Evolutionary conservation across 2,329 filamentous ascomycete species (phyloP), one percentile per base, ranked within the genome.

Genomic region (Pseudocercospora pini-densiflorae): DNA sequence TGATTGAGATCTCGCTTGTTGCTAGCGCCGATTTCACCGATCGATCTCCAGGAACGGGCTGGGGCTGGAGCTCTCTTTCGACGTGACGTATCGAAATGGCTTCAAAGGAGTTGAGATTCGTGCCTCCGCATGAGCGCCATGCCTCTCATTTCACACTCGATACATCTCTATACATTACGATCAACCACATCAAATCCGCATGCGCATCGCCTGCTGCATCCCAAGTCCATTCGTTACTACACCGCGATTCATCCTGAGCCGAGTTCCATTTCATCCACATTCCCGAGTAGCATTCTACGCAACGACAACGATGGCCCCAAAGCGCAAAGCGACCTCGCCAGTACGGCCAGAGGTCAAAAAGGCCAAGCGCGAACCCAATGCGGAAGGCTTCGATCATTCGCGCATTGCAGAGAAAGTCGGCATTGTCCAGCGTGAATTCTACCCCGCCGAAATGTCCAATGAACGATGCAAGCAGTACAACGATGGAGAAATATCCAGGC

Each of bases 371-470:
- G 33, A 63, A 63, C 61, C 29, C 1, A 59, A 47, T 19, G 47
- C 59, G 8, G 33, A 31, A 19, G 49, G 61, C 0, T 79, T 78
- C 69, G 78, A 80, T 66, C 76, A 80, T 62, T 63, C 66, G 12
- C 67, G 65, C 74, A 76, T 33, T 75, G 81, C 62, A 63, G 75
- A 33, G 78, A 79, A 72, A 77, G 79, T 70, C 64, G 72, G 64
- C 72, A 76, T 53, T 78, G 78, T 84, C 7, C 79, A 84, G 49
- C 75, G 81, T 29, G 87, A 91, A 57, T 97, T 89, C 80, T 97
- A 97, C 72, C 93, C 93, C 0, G 86, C 87, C 0, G 93, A 97
- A 76, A 96, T 97, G 89, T 91, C 86, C 80, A 95, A 93, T 73
- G 87, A 86, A 59, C 89, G 93, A 45, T 93, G 91, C 61, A 82